Evolutionary conservation across 768 basidiomycete genomes (phyloP), one percentile per base, ranked within the genome.

Genomic region (Cantharellus cinnabarinus): DNA sequence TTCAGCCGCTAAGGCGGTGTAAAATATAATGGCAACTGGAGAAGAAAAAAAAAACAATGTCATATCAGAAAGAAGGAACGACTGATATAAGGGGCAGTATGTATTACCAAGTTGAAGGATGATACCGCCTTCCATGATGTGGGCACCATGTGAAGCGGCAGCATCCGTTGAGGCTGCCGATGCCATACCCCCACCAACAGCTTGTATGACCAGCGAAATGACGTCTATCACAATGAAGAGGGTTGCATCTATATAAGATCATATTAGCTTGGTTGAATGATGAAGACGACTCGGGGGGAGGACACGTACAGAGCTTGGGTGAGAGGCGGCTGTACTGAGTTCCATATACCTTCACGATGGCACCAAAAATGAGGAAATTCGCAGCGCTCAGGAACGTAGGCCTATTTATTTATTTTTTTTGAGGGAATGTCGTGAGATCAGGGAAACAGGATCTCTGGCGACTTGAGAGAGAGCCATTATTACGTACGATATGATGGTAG

Each of bases 301-400:
- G 50, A 51, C 41, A 71, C 74, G 50, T 63, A 77, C 77, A 78
- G 60, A 64, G 65, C 58, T 63, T 68, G 1, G 78, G 73, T 42
- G 62, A 65, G 3, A 80, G 62, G 0, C 78, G 69, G 61, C 76
- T 77, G 66, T 79, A 78, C 50, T 68, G 64, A 3, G 70, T 52
- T 0, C 77, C 77, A n/a, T 79, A 67, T 3, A 64, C 63, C 20
- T 62, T 64, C 51, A 79, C 76, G 55, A 79, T 69, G 37, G 67
- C 65, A 2, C 79, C 77, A 5, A 82, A 70, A 20, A 80, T 73
- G 48, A 80, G 71, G 65, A 82, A 83, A 62, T 76, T 78, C 7
- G 79, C 78, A 0, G 80, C 80, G 15, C 66, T 64, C 61, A 66
- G 42, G 50, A 56, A 63, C 10, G 38, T 56, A 54, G 59, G 42